Conservation (phyloP, 208 protist species). For the Phytomonas sp. region DNA sequence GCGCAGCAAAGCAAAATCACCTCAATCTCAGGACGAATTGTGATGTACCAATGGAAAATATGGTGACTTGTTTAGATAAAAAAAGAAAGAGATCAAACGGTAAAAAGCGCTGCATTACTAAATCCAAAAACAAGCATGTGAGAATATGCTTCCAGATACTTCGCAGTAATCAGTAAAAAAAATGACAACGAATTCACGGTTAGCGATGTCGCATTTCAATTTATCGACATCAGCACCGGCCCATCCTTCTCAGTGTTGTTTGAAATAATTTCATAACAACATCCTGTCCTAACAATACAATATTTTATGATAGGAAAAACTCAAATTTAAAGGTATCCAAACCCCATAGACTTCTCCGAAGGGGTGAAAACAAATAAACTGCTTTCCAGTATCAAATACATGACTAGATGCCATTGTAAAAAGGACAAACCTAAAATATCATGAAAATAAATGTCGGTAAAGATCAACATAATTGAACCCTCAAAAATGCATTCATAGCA, state of each 20-base stretch:
- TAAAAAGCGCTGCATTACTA: neutral
- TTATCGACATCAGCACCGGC: neutral
- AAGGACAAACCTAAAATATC: neutral
- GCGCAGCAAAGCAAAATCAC: slow-evolving; percentile 51
- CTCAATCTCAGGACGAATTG: too few species aligned
- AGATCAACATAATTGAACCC: neutral
- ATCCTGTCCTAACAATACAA: neutral
- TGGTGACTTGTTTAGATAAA: too few species aligned
- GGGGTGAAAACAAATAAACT: neutral
- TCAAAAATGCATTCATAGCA: neutral
- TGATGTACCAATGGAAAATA: too few species aligned
- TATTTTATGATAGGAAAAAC: neutral
- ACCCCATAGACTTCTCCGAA: neutral
- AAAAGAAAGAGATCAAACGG: too few species aligned
- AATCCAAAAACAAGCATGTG: neutral
- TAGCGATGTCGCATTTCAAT: neutral
- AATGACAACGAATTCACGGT: neutral
- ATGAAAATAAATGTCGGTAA: neutral
- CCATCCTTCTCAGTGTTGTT: neutral
- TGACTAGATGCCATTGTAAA: neutral
- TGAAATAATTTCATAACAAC: neutral
- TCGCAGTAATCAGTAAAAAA: neutral
- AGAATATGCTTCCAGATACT: neutral
- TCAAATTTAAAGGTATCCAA: neutral
- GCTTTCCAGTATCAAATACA: neutral